Evolutionary conservation across 331 rosid species (phyloP), one percentile per base, ranked within the genome.

Genomic region (Quercus tomentella): DNA sequence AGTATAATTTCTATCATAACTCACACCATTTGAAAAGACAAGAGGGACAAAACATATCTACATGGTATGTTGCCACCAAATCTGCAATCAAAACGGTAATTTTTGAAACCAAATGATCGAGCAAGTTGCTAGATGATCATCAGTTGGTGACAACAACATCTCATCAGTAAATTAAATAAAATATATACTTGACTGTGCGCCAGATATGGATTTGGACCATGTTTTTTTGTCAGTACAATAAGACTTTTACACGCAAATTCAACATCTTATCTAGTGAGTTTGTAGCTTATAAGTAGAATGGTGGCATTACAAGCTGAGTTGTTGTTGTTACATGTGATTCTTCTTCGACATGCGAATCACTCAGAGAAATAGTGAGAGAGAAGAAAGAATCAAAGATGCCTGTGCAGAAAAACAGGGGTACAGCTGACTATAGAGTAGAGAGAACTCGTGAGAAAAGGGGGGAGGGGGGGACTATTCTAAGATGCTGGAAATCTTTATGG

Each of bases 401-500:
- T 54, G 28, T 35, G 66, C 79, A 73, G 72, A 77, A 67, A 76
- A 41, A 61, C 9, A 28, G 72, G 77, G 52, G n/a, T 26, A 49
- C 55, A 49, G 55, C 55, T 49, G 55, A 49, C 55, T 49, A 49
- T 11, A 12, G 16, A 49, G 55, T 22, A 30, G 75, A 55, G 56
- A 1, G 77, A 58, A 66, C 51, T 28, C 17, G 9, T 25, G 35
- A 61, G 15, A 31, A 23, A 23, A 5, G 67, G 33, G 18, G n/a
- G 56, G 84, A 74, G 83, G 84, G 77, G 88, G 87, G 87, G 87
- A 78, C 91, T 90, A 73, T 71, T 78, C 54, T 67, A 85, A 86
- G 97, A 92, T 92, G 78, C 56, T 84, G 77, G 15, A 89, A 80
- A 92, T 92, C 97, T 86, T 84, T 82, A 83, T 82, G 77, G 96